Conservation (phyloP, 768 basidiomycete species). For the Amanita exitialis region DNA sequence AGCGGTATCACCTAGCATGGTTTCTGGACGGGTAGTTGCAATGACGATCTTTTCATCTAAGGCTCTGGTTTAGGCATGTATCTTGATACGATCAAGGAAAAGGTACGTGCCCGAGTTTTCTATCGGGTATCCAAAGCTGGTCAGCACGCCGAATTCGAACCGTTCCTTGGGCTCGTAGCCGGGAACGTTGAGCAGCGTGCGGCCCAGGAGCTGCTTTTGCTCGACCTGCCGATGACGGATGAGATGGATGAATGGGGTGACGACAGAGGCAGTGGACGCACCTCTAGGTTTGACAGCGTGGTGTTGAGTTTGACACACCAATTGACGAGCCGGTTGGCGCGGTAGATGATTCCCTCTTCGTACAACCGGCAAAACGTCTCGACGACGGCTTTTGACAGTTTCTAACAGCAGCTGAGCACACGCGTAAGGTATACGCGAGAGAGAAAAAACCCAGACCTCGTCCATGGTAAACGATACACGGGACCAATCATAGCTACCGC, state of each 20-base stretch:
- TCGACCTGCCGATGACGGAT: slow-evolving; percentile 53
- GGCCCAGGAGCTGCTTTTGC: slow-evolving; percentile 78
- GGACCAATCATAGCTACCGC: slow-evolving; percentile 92
- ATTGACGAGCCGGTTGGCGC: slow-evolving; percentile 94
- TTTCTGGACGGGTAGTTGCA: slow-evolving; percentile 96
- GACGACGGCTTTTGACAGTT: slow-evolving; percentile 76
- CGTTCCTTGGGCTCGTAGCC: slow-evolving; percentile 94
- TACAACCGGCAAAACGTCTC: slow-evolving; percentile 88
- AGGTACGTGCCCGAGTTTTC: slow-evolving; percentile 61
- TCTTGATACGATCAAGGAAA: not conserved
- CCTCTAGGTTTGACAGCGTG: slow-evolving; percentile 96
- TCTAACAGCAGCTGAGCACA: slow-evolving; percentile 23
- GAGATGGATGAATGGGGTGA: not conserved
- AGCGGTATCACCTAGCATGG: slow-evolving; percentile 96
- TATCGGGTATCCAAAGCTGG: slow-evolving; percentile 91
- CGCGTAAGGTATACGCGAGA: not conserved
- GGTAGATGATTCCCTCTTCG: slow-evolving; percentile 88
- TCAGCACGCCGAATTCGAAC: slow-evolving; percentile 95
- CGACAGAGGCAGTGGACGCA: slow-evolving; percentile 16
- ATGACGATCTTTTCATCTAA: slow-evolving; percentile 85
- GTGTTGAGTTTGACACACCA: slow-evolving; percentile 98
- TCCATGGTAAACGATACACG: slow-evolving; percentile 95
- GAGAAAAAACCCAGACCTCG: slow-evolving; percentile 38
- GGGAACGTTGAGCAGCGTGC: slow-evolving; percentile 81
- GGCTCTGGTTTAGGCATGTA: not conserved